Evolutionary conservation across 148 eudicot species (phyloP), one percentile per base, ranked within the genome.

Genomic region (Silene latifolia): DNA sequence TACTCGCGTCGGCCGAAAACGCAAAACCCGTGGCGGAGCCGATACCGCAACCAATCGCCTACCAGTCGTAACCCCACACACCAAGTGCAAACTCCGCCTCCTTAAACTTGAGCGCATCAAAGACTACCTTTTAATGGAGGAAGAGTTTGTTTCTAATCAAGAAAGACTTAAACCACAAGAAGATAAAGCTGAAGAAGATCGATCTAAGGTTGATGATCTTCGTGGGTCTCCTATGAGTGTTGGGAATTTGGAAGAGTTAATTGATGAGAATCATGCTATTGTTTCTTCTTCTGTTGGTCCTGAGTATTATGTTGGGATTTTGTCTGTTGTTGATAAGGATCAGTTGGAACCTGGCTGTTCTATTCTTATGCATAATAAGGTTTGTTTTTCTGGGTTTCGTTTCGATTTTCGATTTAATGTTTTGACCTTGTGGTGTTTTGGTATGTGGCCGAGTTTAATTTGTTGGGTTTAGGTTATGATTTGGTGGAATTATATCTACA

Each of bases 141-240:
- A 93, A 58, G 97, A 92, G 73, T 92, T 92, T 61, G 97, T 92
- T 18, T 73, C 91, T 0, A 92, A 92, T 76, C 98, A 93, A 72
- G 96, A 90, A 81, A 32, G 96, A 51, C 73, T 90, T 67, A 93
- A 90, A 82, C 96, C 98, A 0, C 98, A 88, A 72, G 98, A 93
- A 80, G 98, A 90, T 85, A 93, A 86, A 83, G 88, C 92, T 0
- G 96, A 90, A 77, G 98, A 93, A 86, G 98, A 93, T 61, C 71
- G 98, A 57, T 82, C 87, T 0, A 93, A 93, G 78, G 98, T 93
- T 10, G 98, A 93, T 53, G 98, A 93, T 74, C 71, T 93, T 39
- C 80, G 98, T 32, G 98, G 98, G 8, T 82, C 90, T 19, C 98
- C 98, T 8, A 90, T 93, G 98, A 93, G 98, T 39, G 98, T 93